These are phyloP conservation scores for Aspergillus jensenii DNA, from an alignment of 2,329 filamentous ascomycete species.

Conservation along the genomic window DNA sequence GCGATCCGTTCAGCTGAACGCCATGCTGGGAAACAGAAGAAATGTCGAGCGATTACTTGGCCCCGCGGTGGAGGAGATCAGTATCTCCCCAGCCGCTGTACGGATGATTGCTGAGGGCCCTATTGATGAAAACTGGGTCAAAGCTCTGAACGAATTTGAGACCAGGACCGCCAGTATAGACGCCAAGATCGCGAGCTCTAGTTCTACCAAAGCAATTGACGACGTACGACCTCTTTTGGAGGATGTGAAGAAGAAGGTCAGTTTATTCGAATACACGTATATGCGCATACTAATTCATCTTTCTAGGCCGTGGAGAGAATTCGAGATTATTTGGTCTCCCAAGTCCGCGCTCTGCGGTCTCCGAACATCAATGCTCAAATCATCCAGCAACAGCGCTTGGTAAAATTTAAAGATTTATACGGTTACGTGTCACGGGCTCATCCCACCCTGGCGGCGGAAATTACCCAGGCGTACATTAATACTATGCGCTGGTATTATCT, in stretches of 20 bases:
- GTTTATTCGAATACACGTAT: constrained; percentile 3
- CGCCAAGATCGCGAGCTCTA: constrained; percentile 60
- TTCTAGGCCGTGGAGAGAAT: constrained; percentile 82
- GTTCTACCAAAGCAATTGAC: constrained; percentile 70
- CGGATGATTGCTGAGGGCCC: constrained; percentile 82
- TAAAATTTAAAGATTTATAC: constrained; percentile 85
- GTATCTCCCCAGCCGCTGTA: constrained; percentile 79
- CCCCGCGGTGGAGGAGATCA: constrained; percentile 88
- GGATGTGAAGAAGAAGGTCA: constrained; percentile 77
- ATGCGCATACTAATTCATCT: constrained; percentile 11
- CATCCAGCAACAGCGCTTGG: constrained; percentile 88
- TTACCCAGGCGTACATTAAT: constrained; percentile 90
- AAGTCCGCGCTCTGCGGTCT: constrained; percentile 90
- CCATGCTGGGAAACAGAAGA: constrained; percentile 83
- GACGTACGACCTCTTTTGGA: constrained; percentile 84
- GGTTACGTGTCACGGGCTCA: constrained; percentile 82
- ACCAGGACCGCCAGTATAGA: constrained; percentile 72
- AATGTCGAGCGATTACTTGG: constrained; percentile 84
- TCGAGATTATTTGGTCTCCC: constrained; percentile 87
- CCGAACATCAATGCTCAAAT: constrained; percentile 97
- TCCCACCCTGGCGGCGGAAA: constrained; percentile 79
- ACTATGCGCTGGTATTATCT: constrained; percentile 99
- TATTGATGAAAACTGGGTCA: constrained; percentile 88
- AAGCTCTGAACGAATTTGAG: constrained; percentile 79
- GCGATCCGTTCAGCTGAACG: constrained; percentile 78